These are phyloP conservation scores for Mrakia frigida DNA, from an alignment of 768 basidiomycete species.

Conservation along the genomic window DNA sequence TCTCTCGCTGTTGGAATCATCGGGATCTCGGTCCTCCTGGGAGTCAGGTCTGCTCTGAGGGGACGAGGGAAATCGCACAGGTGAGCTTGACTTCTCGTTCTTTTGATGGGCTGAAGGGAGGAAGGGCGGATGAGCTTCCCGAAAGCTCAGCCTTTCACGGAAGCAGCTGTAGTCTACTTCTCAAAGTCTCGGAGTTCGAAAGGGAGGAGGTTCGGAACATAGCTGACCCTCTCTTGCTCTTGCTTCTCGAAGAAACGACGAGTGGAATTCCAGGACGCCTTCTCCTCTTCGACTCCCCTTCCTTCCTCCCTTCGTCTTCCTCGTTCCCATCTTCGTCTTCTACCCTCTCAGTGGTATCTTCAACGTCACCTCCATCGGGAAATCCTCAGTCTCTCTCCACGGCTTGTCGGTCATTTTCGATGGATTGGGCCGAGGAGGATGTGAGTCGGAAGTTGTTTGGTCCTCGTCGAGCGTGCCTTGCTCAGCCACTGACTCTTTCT, in stretches of 20 bases:
- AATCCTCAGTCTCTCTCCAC: neutral
- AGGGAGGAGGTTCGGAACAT: neutral
- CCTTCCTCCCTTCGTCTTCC: conserved; percentile 4
- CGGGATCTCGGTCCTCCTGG: neutral
- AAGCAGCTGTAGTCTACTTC: neutral
- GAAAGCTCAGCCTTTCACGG: neutral
- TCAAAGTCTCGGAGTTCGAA: neutral
- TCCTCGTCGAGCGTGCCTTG: neutral
- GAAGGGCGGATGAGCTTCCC: too few species aligned
- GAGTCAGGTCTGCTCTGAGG: neutral
- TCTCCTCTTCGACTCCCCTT: neutral
- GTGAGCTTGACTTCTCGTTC: neutral
- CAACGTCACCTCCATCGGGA: neutral
- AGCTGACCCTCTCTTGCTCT: neutral
- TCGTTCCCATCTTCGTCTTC: conserved; percentile 6
- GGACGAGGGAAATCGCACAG: neutral
- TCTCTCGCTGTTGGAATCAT: neutral
- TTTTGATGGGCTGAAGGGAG: too few species aligned
- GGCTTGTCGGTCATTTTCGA: neutral
- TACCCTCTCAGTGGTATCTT: neutral
- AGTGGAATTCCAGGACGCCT: neutral
- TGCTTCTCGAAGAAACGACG: neutral
- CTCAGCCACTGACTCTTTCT: neutral
- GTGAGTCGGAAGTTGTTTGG: neutral
- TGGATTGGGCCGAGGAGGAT: conserved; percentile 2